phyloP scores from a whole-genome alignment of 2,329 filamentous ascomycete genomes.

The Coleophoma eucalyptorum region DNA sequence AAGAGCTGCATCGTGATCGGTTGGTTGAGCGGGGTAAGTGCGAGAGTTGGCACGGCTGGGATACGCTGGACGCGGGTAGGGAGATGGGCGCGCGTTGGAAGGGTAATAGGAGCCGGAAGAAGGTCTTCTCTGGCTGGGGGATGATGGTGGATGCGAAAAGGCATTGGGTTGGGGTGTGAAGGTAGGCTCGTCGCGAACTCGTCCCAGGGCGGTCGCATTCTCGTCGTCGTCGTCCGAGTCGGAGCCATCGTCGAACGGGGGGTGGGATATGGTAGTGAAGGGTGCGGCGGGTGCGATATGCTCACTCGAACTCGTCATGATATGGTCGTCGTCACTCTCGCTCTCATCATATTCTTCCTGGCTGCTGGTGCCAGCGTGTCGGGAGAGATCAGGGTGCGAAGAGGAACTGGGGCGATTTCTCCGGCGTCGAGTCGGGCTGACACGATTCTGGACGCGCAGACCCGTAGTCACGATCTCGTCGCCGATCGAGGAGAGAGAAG shows the following conservation, averaged over 20 bases:
- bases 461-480: conserved; percentile 93
- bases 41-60: conserved; percentile 30
- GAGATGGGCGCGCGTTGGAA: conserved; percentile 29
- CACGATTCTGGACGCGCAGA: conserved; percentile 67
- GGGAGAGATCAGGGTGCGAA: conserved; percentile 34
- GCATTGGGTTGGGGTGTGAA: conserved; percentile 91
- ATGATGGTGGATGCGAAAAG: conserved; percentile 77
- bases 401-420: conserved; percentile 33
- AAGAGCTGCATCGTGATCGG: conserved; percentile 86
- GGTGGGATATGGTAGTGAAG: conserved; percentile 14
- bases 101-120: conserved; percentile 30
- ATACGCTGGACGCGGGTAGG: conserved; percentile 27
- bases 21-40: conserved; percentile 70
- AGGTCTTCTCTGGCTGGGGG: conserved; percentile 24
- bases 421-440: conserved; percentile 57
- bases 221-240: conserved; percentile 63
- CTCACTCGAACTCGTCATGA: conserved; percentile 57
- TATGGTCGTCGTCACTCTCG: conserved; percentile 79
- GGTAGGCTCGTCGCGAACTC: conserved; percentile 38
- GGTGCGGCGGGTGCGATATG: conserved; percentile 32
- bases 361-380: conserved; percentile 59
- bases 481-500: conserved; percentile 78
- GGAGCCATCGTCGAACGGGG: conserved; percentile 31
- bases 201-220: conserved; percentile 76
- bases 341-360: conserved; percentile 95